Conservation (phyloP, 805 yeast genomes). For the Blastobotrys parvus region DNA sequence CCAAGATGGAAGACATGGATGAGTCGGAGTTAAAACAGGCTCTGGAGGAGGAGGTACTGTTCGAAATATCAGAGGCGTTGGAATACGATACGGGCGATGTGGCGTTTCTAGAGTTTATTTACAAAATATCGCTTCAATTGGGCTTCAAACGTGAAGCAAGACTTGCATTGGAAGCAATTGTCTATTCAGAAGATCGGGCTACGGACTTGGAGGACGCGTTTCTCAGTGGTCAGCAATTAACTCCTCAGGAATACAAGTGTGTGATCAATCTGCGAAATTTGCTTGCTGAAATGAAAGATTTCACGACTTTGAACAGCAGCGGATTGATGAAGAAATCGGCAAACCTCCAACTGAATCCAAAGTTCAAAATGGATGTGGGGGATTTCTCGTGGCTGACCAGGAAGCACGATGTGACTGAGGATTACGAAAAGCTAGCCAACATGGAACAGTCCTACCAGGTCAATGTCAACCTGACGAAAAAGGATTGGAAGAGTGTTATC, state of each 20-base stretch:
- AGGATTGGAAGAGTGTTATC: conserved; percentile 16
- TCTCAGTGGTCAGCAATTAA: conserved; percentile 10
- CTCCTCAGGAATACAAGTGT: conserved; percentile 10
- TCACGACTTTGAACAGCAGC: conserved; percentile 2
- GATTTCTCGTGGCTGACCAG: conserved; percentile 11
- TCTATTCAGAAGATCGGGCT: conserved; percentile 11
- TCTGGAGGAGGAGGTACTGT: conserved; percentile 37
- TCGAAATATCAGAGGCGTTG: conserved; percentile 58
- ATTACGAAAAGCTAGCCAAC: neutral
- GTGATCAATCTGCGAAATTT: conserved; percentile 5
- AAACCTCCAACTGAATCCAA: conserved; percentile 1
- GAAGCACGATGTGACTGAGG: conserved; percentile 3
- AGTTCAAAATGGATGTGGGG: neutral
- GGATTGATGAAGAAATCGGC: conserved; percentile 1
- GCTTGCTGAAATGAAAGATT: conserved; percentile 12
- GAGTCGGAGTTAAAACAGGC: conserved; percentile 24
- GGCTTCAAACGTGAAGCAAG: conserved; percentile 19
- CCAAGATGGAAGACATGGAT: conserved; percentile 21
- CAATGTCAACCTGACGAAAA: conserved; percentile 11
- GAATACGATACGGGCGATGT: conserved; percentile 20
- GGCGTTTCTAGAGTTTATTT: conserved; percentile 15
- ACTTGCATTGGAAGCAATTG: conserved; percentile 17
- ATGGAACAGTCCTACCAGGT: conserved; percentile 4
- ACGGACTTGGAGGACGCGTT: conserved; percentile 11
- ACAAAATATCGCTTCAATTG: conserved; percentile 11